Evolutionary conservation across 2,329 filamentous ascomycete species (phyloP).

Genomic region (Aspergillus niger): DNA sequence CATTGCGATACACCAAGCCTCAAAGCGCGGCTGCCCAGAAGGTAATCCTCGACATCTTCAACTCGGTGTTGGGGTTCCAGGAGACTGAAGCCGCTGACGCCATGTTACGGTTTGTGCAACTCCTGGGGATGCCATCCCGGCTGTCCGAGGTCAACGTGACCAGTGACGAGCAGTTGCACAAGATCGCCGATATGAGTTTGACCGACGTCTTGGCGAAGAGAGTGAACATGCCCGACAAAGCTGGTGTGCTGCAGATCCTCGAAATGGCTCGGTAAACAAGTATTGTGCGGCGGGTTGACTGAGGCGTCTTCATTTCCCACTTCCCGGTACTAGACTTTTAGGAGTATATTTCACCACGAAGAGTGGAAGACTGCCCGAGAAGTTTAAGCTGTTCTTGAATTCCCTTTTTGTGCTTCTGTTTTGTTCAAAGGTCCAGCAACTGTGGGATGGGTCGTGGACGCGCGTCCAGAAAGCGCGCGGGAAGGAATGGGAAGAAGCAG

Average conservation of each 20-base stretch:
- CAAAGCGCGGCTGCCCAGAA: not conserved
- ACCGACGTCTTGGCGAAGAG: conserved; percentile 1
- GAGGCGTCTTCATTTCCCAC: not conserved
- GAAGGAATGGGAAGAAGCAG: not conserved
- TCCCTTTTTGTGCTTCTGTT: too few species aligned
- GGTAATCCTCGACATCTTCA: not conserved
- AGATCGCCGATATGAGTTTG: conserved; percentile 5
- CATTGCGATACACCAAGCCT: not conserved
- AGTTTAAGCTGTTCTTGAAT: too few species aligned
- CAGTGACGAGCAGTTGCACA: conserved; percentile 6
- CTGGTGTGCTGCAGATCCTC: not conserved
- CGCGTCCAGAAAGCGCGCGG: not conserved
- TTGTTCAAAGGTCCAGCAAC: not conserved
- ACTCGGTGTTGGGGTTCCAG: not conserved
- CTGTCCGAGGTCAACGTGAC: conserved; percentile 7
- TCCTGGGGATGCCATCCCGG: conserved; percentile 3
- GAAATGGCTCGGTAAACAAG: not conserved
- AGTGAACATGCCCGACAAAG: not conserved
- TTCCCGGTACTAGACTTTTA: not conserved
- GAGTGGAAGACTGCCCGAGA: too few species aligned
- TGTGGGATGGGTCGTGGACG: not conserved
- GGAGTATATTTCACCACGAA: too few species aligned
- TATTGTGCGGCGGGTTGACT: not conserved
- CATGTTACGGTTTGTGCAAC: not conserved
- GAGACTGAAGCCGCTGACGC: conserved; percentile 4